phyloP scores from a whole-genome alignment of 495 filamentous ascomycete species.

The Talaromyces liani region DNA sequence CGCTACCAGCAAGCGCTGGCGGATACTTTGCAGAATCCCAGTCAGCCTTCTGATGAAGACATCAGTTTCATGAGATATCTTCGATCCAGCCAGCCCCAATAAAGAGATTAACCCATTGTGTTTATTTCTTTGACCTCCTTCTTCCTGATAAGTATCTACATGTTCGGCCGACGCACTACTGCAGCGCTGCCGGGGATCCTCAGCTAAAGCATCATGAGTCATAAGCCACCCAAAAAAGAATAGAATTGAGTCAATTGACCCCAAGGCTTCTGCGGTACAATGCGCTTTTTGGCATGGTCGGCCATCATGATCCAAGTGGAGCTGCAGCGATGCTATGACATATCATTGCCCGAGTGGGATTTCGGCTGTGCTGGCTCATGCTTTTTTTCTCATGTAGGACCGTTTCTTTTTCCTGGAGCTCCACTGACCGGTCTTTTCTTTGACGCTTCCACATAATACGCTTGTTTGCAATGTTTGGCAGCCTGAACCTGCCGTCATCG shows the following conservation, averaged over 20 bases:
- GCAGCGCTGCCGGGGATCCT: not conserved
- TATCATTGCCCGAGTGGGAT: not conserved
- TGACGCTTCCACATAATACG: not conserved
- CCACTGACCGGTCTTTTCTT: not conserved
- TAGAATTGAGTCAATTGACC: not conserved
- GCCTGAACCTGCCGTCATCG: not conserved
- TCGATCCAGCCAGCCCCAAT: conserved; percentile 19
- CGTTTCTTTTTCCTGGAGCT: not conserved
- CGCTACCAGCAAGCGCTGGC: conserved; percentile 39
- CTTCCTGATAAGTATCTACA: not conserved
- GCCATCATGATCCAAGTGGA: not conserved
- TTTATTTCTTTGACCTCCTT: not conserved
- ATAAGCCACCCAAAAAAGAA: not conserved
- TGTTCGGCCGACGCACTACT: not conserved
- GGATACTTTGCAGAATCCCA: conserved; percentile 19
- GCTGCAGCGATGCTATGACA: not conserved
- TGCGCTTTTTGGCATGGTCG: not conserved
- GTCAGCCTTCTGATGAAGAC: conserved; percentile 29
- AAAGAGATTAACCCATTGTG: not conserved
- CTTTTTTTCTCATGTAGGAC: not conserved
- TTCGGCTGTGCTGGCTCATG: not conserved
- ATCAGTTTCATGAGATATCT: conserved; percentile 44
- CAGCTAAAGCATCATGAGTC: not conserved
- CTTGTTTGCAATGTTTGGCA: not conserved
- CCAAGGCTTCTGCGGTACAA: not conserved